Conservation (phyloP, 495 filamentous ascomycete genomes). For the Tuber indicum region DNA sequence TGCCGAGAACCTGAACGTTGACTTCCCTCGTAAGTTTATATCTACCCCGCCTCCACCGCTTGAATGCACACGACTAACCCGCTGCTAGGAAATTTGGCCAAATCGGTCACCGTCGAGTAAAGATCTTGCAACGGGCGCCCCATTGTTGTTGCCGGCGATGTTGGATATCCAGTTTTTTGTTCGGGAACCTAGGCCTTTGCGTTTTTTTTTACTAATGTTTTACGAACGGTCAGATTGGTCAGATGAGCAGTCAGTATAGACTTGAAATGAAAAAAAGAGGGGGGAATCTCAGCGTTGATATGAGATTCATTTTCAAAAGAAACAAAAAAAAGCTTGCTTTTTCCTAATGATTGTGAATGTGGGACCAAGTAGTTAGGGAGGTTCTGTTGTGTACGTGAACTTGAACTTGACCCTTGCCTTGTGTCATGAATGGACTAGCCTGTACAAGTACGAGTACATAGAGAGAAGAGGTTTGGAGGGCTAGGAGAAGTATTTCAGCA, state of each 20-base stretch:
- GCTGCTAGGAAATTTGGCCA: slow-evolving; percentile 66
- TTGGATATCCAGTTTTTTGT: slow-evolving; percentile 1
- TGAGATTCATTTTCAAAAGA: background rate
- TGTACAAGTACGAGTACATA: background rate
- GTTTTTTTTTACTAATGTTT: background rate
- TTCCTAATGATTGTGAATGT: background rate
- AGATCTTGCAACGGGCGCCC: slow-evolving; percentile 12
- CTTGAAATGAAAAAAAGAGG: background rate
- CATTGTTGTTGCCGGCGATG: background rate
- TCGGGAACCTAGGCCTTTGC: background rate
- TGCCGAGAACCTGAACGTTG: slow-evolving; percentile 88
- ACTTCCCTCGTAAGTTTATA: slow-evolving; percentile 65
- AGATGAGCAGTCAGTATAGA: background rate
- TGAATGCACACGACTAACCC: slow-evolving; percentile 20
- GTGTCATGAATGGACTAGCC: background rate
- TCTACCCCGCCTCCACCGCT: background rate
- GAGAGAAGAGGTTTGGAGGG: background rate
- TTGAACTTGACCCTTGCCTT: background rate
- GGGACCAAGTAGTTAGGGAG: background rate
- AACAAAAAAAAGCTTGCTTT: background rate
- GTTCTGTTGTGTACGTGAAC: background rate
- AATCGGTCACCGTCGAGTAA: slow-evolving; percentile 98
- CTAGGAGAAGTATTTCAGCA: background rate
- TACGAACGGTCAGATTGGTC: background rate
- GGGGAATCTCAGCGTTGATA: background rate